Evolutionary conservation across 176 grass and related monocot genomes (phyloP).

Genomic region (Echinochloa phyllopogon): DNA sequence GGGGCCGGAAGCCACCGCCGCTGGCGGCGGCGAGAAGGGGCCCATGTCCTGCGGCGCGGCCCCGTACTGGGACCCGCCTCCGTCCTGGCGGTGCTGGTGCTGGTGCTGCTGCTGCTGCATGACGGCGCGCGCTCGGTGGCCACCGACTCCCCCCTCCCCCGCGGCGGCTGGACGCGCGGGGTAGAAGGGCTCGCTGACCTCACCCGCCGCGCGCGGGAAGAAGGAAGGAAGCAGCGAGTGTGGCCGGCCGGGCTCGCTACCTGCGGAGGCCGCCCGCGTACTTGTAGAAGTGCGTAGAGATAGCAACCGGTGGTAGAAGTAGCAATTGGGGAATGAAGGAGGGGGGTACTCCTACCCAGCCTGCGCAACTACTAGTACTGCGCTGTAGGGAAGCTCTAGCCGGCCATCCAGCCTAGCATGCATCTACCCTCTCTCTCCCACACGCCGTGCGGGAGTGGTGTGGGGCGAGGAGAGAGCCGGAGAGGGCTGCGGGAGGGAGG

Average conservation of each 20-base stretch:
- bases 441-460: conserved; percentile 51
- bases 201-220: not conserved
- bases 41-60: conserved; percentile 41
- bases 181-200: too few species aligned
- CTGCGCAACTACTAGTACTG: conserved; percentile 1
- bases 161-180: not conserved
- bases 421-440: conserved; percentile 3
- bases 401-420: not conserved
- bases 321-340: conserved; percentile 15
- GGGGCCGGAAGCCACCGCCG: not conserved
- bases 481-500: not conserved
- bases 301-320: conserved; percentile 9
- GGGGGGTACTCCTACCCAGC: not conserved
- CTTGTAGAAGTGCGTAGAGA: conserved; percentile 30
- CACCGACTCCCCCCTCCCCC: not conserved
- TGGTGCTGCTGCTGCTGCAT: conserved; percentile 68
- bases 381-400: conserved; percentile 41
- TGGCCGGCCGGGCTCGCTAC: not conserved
- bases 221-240: conserved; percentile 10
- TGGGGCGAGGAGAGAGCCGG: conserved; percentile 37
- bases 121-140: conserved; percentile 11
- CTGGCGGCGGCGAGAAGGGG: conserved; percentile 37
- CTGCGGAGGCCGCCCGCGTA: conserved; percentile 27
- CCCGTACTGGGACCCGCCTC: conserved; percentile 56
- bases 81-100: conserved; percentile 51